Conservation (phyloP, 495 filamentous ascomycete genomes). For the Trichoderma virens region DNA sequence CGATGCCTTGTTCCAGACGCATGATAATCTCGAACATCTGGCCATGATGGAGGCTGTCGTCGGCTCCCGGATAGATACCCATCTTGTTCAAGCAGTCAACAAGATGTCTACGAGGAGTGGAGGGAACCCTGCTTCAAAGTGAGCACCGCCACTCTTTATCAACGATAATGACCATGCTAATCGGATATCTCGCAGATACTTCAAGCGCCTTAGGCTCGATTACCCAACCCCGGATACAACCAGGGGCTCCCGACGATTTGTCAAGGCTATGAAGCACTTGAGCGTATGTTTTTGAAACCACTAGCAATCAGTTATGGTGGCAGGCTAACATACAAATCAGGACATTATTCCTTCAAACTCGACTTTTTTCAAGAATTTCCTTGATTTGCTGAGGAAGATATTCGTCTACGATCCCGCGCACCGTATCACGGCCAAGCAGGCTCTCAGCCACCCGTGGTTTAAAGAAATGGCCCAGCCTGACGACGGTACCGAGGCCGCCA, state of each 20-base stretch:
- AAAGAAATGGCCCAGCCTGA: slow-evolving; percentile 69
- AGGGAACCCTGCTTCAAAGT: slow-evolving; percentile 76
- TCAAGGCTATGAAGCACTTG: slow-evolving; percentile 87
- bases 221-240: slow-evolving; percentile 86
- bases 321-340: slow-evolving; percentile 33
- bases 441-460: slow-evolving; percentile 92
- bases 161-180: slow-evolving; percentile 3
- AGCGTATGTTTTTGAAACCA: slow-evolving; percentile 51
- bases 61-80: slow-evolving; percentile 61
- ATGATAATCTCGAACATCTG: slow-evolving; percentile 94
- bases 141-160: slow-evolving; percentile 28
- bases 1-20: slow-evolving; percentile 94
- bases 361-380: slow-evolving; percentile 73
- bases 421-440: slow-evolving; percentile 86
- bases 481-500: slow-evolving; percentile 88
- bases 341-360: slow-evolving; percentile 80
- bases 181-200: slow-evolving; percentile 56
- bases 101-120: slow-evolving; percentile 53
- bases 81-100: slow-evolving; percentile 69
- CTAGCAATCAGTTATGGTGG: not conserved
- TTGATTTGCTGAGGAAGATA: slow-evolving; percentile 81
- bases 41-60: slow-evolving; percentile 99
- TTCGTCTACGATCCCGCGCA: slow-evolving; percentile 91
- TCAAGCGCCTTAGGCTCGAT: slow-evolving; percentile 73
- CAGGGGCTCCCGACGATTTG: slow-evolving; percentile 82